Evolutionary conservation across 768 basidiomycete genomes (phyloP), one percentile per base, ranked within the genome.

Genomic region (Amanita pallidorosea): DNA sequence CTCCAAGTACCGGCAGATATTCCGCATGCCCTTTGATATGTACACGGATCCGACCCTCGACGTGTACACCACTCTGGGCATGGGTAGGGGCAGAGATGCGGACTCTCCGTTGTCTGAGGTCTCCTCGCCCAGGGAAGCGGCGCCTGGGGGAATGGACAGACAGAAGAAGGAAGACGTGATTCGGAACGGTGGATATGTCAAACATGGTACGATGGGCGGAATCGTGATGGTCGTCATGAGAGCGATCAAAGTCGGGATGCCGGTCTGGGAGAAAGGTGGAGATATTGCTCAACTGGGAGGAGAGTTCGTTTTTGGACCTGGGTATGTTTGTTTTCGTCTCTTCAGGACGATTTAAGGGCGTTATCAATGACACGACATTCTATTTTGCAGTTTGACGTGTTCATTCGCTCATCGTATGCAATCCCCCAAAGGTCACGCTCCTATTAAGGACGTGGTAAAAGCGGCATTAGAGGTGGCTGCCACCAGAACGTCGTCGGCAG

Each of bases 381-480:
- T 57, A 5, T 54, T 35, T 5, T 35, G 9, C n/a, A 85, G 88
- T 7, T 62, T 86, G 56, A 73, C 70, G 8, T 87, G 83, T 56
- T 66, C 74, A 6, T 95, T 77, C 60, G 85, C 88, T 0, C 90
- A 93, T 67, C 81, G 91, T 5, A 96, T 96, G 92, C 81, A 76
- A 42, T 80, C 69, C 12, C 72, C 87, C 1, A 76, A 81, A 40
- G 79, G 77, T 4, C 92, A 96, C 57, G 80, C 81, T 0, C 80
- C 87, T 1, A 83, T 95, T 47, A 62, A 70, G 45, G 77, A 77
- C 29, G 79, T 91, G 15, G 75, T 92, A 35, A 67, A 72, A 33
- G 77, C 78, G 3, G 84, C 88, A 29, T 7, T 51, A 22, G 42
- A 51, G 37, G 34, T 33, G n/a, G 43, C 34, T 25, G 8, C 18